Evolutionary conservation across 2,329 filamentous ascomycete species (phyloP), one percentile per base, ranked within the genome.

Genomic region (Gaeumannomyces tritici): DNA sequence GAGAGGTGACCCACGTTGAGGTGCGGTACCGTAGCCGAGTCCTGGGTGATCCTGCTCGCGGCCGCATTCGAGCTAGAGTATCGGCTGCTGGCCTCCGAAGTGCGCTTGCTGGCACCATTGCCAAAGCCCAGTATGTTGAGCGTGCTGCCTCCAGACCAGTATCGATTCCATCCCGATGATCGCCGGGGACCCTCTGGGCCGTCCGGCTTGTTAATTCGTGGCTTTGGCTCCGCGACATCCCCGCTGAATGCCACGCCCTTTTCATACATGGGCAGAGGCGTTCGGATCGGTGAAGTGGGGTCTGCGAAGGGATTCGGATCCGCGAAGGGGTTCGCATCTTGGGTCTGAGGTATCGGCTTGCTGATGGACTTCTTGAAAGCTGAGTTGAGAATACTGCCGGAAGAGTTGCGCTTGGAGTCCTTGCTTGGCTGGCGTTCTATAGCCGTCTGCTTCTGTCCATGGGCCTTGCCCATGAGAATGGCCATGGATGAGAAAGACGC

Each of bases 81-180:
- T 27, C 75, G 77, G 60, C 84, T 86, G 70, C 83, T 82, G 60
- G 74, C 73, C 42, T 85, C 83, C 4, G 81, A 86, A 42, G 75
- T 74, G 65, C 81, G 73, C 70, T 80, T 76, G 47, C 76, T 75
- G n/a, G 54, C 71, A 62, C 73, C 74, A 60, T 71, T 74, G 18
- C 83, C 84, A 61, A 86, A 83, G 18, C 85, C 86, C 9, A 89
- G 77, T 28, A 88, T 82, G 69, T 88, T 87, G 62, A 88, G 75
- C 9, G 86, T 83, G 66, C 87, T 89, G 61, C 88, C 89, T 60
- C 87, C 88, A 18, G 88, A 89, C 83, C 89, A 91, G 74, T 91
- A 91, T 61, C 84, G 79, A 72, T 90, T 90, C 89, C 89, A 91
- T 59, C 88, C 88, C 4, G 88, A 90, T 68, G 87, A 90, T 69